Evolutionary conservation across 345 rosid species (phyloP).

Genomic region (Camelina laxa): DNA sequence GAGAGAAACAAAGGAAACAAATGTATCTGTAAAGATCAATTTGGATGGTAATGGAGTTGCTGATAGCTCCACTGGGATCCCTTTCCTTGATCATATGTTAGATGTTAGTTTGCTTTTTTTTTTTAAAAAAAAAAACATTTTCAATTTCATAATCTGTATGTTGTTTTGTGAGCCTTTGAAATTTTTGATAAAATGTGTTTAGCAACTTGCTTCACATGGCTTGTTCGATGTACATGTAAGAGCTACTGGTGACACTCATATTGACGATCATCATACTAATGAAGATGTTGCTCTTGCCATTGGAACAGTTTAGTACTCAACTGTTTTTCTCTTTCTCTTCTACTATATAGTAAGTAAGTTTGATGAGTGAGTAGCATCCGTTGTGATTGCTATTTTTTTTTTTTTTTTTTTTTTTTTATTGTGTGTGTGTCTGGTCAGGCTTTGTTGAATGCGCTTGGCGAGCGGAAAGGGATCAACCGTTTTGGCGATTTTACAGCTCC

Average conservation of each 20-base stretch:
- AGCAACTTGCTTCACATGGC: slow-evolving; percentile 99
- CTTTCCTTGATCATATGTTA: slow-evolving; percentile 93
- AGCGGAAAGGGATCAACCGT: slow-evolving; percentile 87
- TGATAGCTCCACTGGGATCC: slow-evolving; percentile 76
- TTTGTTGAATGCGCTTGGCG: slow-evolving; percentile 86
- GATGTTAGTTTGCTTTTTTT: slow-evolving; percentile 51
- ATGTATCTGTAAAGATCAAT: slow-evolving; percentile 73
- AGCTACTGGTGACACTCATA: slow-evolving; percentile 91
- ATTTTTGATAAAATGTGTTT: background rate
- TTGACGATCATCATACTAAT: slow-evolving; percentile 92
- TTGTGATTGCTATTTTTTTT: slow-evolving; percentile 3
- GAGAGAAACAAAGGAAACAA: slow-evolving; percentile 85
- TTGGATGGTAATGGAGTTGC: slow-evolving; percentile 86
- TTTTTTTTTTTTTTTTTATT: slow-evolving; percentile 16
- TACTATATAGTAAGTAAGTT: background rate
- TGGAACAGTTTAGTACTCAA: slow-evolving; percentile 61
- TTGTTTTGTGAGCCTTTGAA: no score
- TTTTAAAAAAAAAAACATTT: no score
- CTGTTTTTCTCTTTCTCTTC: background rate
- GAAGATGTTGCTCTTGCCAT: slow-evolving; percentile 95
- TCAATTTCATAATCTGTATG: background rate
- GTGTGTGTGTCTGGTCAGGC: slow-evolving; percentile 50
- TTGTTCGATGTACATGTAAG: slow-evolving; percentile 83
- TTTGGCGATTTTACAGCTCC: slow-evolving; percentile 95
- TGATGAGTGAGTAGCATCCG: background rate